phyloP scores from a whole-genome alignment of 2,329 filamentous ascomycete genomes.

The Fusarium protoensiforme region DNA sequence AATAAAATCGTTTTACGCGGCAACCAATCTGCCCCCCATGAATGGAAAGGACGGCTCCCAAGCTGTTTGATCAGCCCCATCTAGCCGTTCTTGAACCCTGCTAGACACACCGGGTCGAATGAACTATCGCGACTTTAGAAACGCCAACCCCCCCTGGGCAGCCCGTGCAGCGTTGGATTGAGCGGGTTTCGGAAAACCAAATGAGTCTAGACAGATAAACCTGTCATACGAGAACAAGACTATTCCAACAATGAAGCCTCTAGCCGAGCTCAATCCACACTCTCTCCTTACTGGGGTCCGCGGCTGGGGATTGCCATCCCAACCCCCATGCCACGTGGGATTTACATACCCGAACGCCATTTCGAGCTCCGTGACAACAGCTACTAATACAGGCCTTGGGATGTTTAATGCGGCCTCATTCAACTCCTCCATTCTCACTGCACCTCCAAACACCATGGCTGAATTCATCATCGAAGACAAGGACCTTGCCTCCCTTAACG shows the following conservation, averaged over 20 bases:
- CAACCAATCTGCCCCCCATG: neutral
- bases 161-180: neutral
- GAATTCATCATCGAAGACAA: constrained; percentile 58
- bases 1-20: neutral
- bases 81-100: neutral
- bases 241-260: neutral
- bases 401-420: neutral
- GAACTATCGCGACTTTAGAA: neutral
- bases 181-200: neutral
- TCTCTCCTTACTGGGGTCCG: neutral
- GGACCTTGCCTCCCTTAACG: constrained; percentile 55
- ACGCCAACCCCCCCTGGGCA: neutral
- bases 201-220: neutral
- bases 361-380: neutral
- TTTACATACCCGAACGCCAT: neutral
- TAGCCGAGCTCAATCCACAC: neutral
- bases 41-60: neutral
- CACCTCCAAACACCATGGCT: constrained; percentile 48
- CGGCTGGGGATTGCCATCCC: neutral
- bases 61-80: neutral
- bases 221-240: neutral
- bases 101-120: neutral
- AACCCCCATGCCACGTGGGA: neutral
- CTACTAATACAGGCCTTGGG: neutral
- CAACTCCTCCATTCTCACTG: neutral